Evolutionary conservation across 225 moss, liverwort and hornwort genomes (phyloP).

Genomic region (Marchantia polymorpha): DNA sequence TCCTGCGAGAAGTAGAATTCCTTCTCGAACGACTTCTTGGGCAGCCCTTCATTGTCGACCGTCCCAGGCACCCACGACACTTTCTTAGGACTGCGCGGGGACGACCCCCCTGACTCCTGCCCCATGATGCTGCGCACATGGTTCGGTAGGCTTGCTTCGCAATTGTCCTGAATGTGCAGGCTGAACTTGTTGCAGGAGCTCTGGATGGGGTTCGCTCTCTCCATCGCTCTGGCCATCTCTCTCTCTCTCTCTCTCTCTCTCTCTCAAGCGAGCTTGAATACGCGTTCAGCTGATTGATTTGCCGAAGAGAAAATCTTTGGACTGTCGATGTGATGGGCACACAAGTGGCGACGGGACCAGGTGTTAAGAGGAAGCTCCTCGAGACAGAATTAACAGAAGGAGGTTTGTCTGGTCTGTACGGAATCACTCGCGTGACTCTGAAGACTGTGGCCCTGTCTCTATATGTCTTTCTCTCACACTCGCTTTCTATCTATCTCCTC

Average conservation of each 20-base stretch:
- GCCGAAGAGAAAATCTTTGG: too few relatives aligned
- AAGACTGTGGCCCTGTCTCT: neutral
- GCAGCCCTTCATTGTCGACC: constrained; percentile 32
- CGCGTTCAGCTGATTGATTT: neutral
- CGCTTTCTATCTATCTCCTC: too few relatives aligned
- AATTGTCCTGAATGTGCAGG: constrained; percentile 15
- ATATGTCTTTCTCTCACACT: neutral
- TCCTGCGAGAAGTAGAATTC: constrained; percentile 39
- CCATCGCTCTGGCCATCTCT: constrained; percentile 12
- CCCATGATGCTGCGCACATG: neutral
- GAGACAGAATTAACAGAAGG: too few relatives aligned
- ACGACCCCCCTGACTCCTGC: constrained; percentile 4
- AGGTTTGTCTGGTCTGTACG: neutral
- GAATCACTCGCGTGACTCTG: neutral
- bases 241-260: neutral
- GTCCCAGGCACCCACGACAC: constrained; percentile 38
- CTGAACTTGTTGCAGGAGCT: constrained; percentile 16
- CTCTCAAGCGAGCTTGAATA: too few relatives aligned
- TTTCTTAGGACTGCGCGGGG: constrained; percentile 28
- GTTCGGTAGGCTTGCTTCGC: neutral
- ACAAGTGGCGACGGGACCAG: neutral
- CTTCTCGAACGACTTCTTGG: constrained; percentile 32
- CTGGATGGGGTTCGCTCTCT: neutral
- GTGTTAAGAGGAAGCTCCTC: neutral
- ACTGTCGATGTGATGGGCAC: neutral